Evolutionary conservation across 2,329 filamentous ascomycete species (phyloP).

Genomic region (Meredithiella fracta): DNA sequence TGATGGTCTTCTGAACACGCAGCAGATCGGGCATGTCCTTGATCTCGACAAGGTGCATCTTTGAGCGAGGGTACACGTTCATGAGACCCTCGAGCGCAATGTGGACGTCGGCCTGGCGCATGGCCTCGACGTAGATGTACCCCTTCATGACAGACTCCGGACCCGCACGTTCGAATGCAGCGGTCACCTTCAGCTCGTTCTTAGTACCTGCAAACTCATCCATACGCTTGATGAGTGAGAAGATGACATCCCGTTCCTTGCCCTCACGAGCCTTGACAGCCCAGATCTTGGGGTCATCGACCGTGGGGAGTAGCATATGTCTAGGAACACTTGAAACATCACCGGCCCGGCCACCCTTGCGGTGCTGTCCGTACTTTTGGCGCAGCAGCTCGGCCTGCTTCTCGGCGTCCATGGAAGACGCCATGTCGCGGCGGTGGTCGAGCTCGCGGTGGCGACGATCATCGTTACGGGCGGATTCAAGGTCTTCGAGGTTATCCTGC

Average conservation of each 20-base stretch:
- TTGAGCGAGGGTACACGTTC: constrained; percentile 77
- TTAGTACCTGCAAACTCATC: constrained; percentile 65
- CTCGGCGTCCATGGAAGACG: constrained; percentile 79
- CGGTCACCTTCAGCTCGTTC: constrained; percentile 68
- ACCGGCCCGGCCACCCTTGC: constrained; percentile 46
- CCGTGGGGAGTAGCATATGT: constrained; percentile 72
- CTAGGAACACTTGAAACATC: constrained; percentile 70
- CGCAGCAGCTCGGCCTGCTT: constrained; percentile 76
- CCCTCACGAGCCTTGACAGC: constrained; percentile 83
- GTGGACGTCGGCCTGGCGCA: constrained; percentile 71
- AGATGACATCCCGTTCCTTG: constrained; percentile 84
- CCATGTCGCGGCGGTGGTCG: constrained; percentile 76
- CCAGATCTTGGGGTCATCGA: constrained; percentile 94
- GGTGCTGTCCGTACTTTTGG: constrained; percentile 76
- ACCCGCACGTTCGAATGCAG: constrained; percentile 76
- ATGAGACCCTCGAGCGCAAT: constrained; percentile 68
- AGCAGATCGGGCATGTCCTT: constrained; percentile 98
- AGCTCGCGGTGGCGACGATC: constrained; percentile 88
- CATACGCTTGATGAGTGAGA: constrained; percentile 73
- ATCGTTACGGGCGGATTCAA: constrained; percentile 65
- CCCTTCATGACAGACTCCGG: constrained; percentile 72
- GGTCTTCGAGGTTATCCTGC: constrained; percentile 81
- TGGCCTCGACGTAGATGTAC: constrained; percentile 88
- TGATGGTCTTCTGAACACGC: constrained; percentile 70
- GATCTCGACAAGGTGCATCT: constrained; percentile 77